Conservation (phyloP, 2,329 filamentous ascomycete species). For the Fusarium incarnatum region DNA sequence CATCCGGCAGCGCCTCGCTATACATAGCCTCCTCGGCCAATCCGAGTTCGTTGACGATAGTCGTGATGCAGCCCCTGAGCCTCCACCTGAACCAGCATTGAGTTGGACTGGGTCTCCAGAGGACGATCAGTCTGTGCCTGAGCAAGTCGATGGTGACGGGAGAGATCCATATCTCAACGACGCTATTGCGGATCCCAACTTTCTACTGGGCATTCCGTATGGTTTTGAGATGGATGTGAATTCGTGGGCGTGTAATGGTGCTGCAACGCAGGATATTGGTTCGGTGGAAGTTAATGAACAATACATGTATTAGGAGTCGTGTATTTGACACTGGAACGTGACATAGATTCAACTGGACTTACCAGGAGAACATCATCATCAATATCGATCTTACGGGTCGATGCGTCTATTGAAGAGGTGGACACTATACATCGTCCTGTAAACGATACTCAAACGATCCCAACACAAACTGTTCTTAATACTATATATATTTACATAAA, state of each 20-base stretch:
- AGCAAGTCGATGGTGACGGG: constrained; percentile 21
- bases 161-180: constrained; percentile 27
- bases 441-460: constrained; percentile 25
- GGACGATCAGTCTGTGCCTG: constrained; percentile 33
- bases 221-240: constrained; percentile 38
- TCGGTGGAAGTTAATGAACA: constrained; percentile 42
- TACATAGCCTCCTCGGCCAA: constrained; percentile 55
- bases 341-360: not conserved
- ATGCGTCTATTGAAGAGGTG: not conserved
- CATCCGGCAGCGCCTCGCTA: constrained; percentile 50
- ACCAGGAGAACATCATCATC: not conserved
- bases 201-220: constrained; percentile 42
- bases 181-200: constrained; percentile 31
- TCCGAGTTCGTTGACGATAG: constrained; percentile 56
- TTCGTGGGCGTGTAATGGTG: constrained; percentile 36
- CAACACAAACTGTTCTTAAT: constrained; percentile 9
- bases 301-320: constrained; percentile 40
- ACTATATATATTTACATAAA: constrained; percentile 4
- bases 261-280: constrained; percentile 29
- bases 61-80: constrained; percentile 47
- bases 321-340: not conserved
- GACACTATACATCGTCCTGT: too few species aligned
- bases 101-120: constrained; percentile 42
- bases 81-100: constrained; percentile 29
- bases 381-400: not conserved